Evolutionary conservation across 2,329 filamentous ascomycete genomes (phyloP).

Genomic region (Cladophialophora immunda): DNA sequence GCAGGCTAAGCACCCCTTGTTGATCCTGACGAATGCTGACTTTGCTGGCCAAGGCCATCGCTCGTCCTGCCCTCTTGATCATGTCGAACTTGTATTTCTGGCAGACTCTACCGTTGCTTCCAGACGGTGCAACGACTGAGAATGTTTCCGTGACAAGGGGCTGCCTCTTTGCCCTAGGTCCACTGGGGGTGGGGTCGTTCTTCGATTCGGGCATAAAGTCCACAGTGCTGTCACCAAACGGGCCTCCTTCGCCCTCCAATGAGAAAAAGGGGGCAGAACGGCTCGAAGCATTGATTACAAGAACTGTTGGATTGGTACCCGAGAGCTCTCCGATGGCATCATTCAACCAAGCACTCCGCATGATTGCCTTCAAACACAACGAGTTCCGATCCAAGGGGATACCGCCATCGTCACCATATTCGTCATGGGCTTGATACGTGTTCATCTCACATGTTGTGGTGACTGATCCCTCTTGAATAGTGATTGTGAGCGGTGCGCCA

Average conservation of each 20-base stretch:
- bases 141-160: constrained; percentile 60
- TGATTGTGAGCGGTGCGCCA: constrained; percentile 82
- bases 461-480: constrained; percentile 84
- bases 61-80: constrained; percentile 82
- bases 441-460: constrained; percentile 89
- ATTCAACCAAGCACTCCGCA: constrained; percentile 68
- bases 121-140: constrained; percentile 66
- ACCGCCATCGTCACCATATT: constrained; percentile 69
- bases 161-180: constrained; percentile 44
- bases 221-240: constrained; percentile 67
- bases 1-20: constrained; percentile 89
- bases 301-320: constrained; percentile 73
- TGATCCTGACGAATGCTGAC: constrained; percentile 88
- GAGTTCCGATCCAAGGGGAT: constrained; percentile 88
- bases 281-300: constrained; percentile 73
- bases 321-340: constrained; percentile 63
- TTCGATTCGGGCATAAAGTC: constrained; percentile 64
- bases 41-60: constrained; percentile 93
- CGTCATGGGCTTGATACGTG: constrained; percentile 72
- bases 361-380: constrained; percentile 91
- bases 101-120: constrained; percentile 67
- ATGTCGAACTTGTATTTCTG: constrained; percentile 88
- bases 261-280: constrained; percentile 73
- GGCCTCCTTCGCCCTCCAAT: constrained; percentile 70
- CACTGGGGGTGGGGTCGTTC: constrained; percentile 48